Conservation (phyloP, 2,329 filamentous ascomycete genomes). For the Colletotrichum coccodes region DNA sequence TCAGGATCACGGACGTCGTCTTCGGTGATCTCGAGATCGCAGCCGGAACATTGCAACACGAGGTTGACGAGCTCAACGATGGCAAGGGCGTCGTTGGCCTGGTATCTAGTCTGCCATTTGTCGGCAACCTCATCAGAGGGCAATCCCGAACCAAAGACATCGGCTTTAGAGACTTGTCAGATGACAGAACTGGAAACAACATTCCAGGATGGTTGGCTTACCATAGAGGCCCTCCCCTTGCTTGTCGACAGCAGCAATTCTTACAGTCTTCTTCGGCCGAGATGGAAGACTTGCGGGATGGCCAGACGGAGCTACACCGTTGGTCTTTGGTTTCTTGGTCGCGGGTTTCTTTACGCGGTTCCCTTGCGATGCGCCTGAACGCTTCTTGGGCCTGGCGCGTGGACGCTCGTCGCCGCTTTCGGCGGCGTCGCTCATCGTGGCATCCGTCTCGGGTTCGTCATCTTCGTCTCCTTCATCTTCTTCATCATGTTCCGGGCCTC, state of each 20-base stretch:
- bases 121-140: constrained; percentile 66
- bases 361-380: constrained; percentile 45
- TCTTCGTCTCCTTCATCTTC: constrained; percentile 58
- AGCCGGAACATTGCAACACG: constrained; percentile 79
- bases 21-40: constrained; percentile 79
- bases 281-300: constrained; percentile 59
- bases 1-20: constrained; percentile 92
- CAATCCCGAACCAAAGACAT: constrained; percentile 71
- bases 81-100: constrained; percentile 62
- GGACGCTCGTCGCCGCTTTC: constrained; percentile 52
- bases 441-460: constrained; percentile 58
- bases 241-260: constrained; percentile 60
- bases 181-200: constrained; percentile 35
- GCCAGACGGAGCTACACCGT: constrained; percentile 52
- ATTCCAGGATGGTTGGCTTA: constrained; percentile 44
- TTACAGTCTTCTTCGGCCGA: constrained; percentile 66
- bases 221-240: constrained; percentile 64
- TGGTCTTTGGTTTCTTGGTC: constrained; percentile 72
- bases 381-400: constrained; percentile 30
- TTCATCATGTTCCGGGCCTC: constrained; percentile 56
- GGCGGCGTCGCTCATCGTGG: constrained; percentile 56
- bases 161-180: constrained; percentile 55
- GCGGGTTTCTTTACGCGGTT: constrained; percentile 65
- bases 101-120: constrained; percentile 69
- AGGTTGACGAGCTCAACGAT: constrained; percentile 74